Evolutionary conservation across 176 grass and related monocot genomes (phyloP), one percentile per base, ranked within the genome.

Genomic region (Carex parvula): DNA sequence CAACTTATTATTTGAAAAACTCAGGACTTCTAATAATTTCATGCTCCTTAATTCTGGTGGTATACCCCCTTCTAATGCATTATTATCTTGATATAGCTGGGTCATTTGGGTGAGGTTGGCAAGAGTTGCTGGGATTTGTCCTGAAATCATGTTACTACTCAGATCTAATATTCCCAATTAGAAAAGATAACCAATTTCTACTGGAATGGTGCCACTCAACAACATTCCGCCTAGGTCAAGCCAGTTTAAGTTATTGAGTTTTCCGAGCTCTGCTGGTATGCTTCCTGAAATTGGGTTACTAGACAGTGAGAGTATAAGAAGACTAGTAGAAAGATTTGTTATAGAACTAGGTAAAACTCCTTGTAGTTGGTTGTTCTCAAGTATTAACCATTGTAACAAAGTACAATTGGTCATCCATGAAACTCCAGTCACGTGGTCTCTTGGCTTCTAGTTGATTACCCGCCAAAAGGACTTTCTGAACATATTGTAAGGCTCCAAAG

Each of bases 321-420:
- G 71, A 20, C 60, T 64, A 33, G 20, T 84, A 30, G 86, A 88
- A 15, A 88, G 81, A 58, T 88, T 88, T 20, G 41, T 15, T 55
- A 89, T 81, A 12, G 87, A 85, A 44, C n/a, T 85, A 6, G 87
- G 72, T 15, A 89, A 29, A 5, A 53, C 59, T 18, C 86, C 86
- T 41, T 32, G 17, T 1, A 88, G 59, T 69, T 73, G 37, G 64
- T 88, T 88, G 4, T 16, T 11, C 0, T 29, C 0, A 1, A 89
- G 50, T 15, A 6, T 3, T 64, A 92, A 37, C 15, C 0, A 1
- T 10, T 72, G 0, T 5, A 91, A 68, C 8, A 0, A 1, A 12
- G 26, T 86, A 54, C 70, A 80, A 29, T 88, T 88, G 60, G 60
- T 17, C 11, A 79, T 61, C 32, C 15, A 88, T 66, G 13, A 84